These are phyloP conservation scores for Botrytis paeoniae DNA, from an alignment of 2,329 filamentous ascomycete species.

Conservation along the genomic window DNA sequence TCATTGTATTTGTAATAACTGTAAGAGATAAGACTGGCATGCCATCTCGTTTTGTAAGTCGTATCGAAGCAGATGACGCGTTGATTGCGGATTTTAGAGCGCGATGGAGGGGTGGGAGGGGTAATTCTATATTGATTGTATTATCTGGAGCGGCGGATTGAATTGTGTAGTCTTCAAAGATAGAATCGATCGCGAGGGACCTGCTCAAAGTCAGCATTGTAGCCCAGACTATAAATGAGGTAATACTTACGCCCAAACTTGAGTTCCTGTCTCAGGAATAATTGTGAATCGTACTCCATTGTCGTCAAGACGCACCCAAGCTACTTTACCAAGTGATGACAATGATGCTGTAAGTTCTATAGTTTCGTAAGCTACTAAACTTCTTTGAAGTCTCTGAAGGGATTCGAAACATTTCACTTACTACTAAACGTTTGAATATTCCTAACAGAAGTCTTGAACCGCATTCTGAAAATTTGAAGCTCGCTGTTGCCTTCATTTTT, in stretches of 20 bases:
- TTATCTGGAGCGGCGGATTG: constrained; percentile 80
- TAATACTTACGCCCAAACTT: constrained; percentile 83
- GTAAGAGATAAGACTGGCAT: constrained; percentile 85
- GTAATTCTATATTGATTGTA: constrained; percentile 94
- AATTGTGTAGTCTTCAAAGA: constrained; percentile 82
- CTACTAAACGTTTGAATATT: constrained; percentile 66
- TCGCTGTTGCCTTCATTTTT: constrained; percentile 1
- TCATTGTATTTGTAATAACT: constrained; percentile 71
- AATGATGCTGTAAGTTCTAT: constrained; percentile 63
- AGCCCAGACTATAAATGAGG: constrained; percentile 35
- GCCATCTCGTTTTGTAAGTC: constrained; percentile 89
- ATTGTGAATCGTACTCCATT: constrained; percentile 90
- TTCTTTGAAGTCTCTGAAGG: background rate
- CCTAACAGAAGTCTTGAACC: constrained; percentile 63
- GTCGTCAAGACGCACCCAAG: constrained; percentile 68
- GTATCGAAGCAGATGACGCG: constrained; percentile 76
- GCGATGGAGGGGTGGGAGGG: constrained; percentile 80
- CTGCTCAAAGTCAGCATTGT: constrained; percentile 37
- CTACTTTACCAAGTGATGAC: constrained; percentile 50
- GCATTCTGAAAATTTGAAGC: constrained; percentile 47
- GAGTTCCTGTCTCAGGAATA: constrained; percentile 88
- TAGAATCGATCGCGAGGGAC: constrained; percentile 68
- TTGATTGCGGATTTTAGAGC: constrained; percentile 87
- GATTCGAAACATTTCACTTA: constrained; percentile 37
- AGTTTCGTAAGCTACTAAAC: constrained; percentile 21